A percentile compares a stretch with the other conserved stretches of the same genome.
These are phyloP conservation scores for Fomitopsis serialis DNA, from an alignment of 768 basidiomycete genomes.

Conservation along the genomic window DNA sequence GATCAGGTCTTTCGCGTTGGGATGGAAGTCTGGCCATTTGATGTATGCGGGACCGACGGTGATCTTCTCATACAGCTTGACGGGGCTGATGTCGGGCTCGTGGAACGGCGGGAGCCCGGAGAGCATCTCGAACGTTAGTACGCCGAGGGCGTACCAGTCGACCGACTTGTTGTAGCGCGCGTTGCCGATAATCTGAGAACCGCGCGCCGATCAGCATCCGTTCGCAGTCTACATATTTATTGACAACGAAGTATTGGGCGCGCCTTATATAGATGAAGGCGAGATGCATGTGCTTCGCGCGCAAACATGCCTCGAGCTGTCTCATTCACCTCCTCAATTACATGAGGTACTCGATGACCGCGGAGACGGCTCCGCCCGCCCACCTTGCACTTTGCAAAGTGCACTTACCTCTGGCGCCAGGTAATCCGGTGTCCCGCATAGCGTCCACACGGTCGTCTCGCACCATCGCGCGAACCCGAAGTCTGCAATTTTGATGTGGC, in stretches of 20 bases:
- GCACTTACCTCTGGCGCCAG: conserved; percentile 82
- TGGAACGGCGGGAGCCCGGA: conserved; percentile 95
- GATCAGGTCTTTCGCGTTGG: conserved; percentile 82
- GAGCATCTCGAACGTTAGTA: conserved; percentile 97
- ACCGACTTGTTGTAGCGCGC: conserved; percentile 93
- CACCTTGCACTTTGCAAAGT: background rate
- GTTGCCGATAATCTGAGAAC: conserved; percentile 67
- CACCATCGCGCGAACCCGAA: conserved; percentile 95
- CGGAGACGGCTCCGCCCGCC: no score
- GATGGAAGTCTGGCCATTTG: conserved; percentile 76
- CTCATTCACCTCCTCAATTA: no score
- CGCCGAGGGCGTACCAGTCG: conserved; percentile 98
- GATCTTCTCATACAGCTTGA: conserved; percentile 90
- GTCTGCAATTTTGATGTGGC: conserved; percentile 95
- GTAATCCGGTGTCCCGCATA: conserved; percentile 96
- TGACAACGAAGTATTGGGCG: no score
- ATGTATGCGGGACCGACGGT: conserved; percentile 67
- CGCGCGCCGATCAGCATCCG: no score
- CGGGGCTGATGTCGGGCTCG: conserved; percentile 77
- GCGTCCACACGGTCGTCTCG: conserved; percentile 84
- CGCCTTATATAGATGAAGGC: no score
- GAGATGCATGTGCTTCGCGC: no score
- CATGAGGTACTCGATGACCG: no score
- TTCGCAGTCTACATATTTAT: no score
- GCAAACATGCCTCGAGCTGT: no score